Evolutionary conservation across 495 filamentous ascomycete species (phyloP), one percentile per base, ranked within the genome.

Genomic region (Aspergillus conjunctus): DNA sequence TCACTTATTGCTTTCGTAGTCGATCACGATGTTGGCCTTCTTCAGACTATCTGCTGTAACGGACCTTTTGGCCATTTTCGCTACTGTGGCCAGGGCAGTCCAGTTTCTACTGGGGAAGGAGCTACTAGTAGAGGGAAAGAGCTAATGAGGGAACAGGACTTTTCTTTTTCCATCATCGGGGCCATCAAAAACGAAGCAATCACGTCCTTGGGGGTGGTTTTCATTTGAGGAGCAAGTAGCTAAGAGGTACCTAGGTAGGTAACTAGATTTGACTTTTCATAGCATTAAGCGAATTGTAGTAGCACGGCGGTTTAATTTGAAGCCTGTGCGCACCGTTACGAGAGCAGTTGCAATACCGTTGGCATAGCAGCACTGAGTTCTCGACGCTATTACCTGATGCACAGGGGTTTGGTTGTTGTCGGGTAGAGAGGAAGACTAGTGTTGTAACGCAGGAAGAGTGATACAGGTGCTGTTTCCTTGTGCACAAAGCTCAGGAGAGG

Each of bases 401-500:
- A 41, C 5, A 41, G 9, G 6, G 37, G 0, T 11, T 11, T 41
- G 9, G 20, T 26, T 26, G 30, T 5, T 9, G 48, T 26, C 48
- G 20, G 48, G 20, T 41, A 41, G 9, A 51, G 10, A 0, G 49
- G 49, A 3, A 14, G n/a, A 15, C 49, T 32, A 4, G 49, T 22
- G 3, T 11, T 26, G 30, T 62, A 67, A 0, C 61, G 58, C 11
- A 46, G 30, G 18, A 67, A 67, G 0, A 64, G 37, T 18, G 60
- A 62, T 18, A 56, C 34, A 14, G 59, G 63, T 9, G 59, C 58
- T 30, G 44, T 50, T 6, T 52, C 58, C 1, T 31, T 18, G 26
- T 60, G 20, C 11, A 37, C 37, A 57, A 67, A 64, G 22, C 37
- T 51, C 54, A 60, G 53, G 0, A 67, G 32, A 31, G 54, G 55